Evolutionary conservation across 1,139 yeast species (phyloP).

Genomic region (Arxiozyma slooffiae): DNA sequence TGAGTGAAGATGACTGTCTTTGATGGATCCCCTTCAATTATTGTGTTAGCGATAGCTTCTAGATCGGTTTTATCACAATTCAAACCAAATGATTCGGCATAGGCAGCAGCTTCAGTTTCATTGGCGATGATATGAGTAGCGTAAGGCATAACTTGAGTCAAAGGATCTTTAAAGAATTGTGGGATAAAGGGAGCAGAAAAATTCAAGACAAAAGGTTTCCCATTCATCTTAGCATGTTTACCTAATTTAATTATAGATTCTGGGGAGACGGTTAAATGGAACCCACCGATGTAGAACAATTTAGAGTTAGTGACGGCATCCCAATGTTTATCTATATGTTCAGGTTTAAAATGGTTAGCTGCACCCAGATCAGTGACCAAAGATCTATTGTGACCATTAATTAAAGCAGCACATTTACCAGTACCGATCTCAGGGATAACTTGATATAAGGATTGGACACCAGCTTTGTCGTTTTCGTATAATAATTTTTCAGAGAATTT

Average conservation of each 20-base stretch:
- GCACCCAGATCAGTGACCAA: constrained; percentile 94
- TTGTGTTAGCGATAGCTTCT: constrained; percentile 66
- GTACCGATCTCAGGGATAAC: constrained; percentile 69
- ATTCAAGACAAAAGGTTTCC: constrained; percentile 79
- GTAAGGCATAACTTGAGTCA: constrained; percentile 72
- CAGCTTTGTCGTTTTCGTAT: constrained; percentile 79
- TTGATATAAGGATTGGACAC: constrained; percentile 79
- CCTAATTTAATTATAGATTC: constrained; percentile 86
- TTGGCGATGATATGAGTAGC: constrained; percentile 89
- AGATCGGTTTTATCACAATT: constrained; percentile 48
- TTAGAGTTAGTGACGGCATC: constrained; percentile 68
- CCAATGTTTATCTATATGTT: constrained; percentile 87
- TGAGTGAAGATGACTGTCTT: constrained; percentile 90
- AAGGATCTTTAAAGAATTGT: constrained; percentile 86
- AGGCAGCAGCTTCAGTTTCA: constrained; percentile 94
- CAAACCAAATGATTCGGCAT: constrained; percentile 73
- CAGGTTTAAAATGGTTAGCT: constrained; percentile 90
- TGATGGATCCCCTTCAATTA: constrained; percentile 56
- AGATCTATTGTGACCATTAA: constrained; percentile 81
- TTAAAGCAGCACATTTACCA: constrained; percentile 96
- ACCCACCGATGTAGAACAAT: constrained; percentile 89
- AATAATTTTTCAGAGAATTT: constrained; percentile 70
- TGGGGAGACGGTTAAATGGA: constrained; percentile 95
- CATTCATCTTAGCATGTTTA: constrained; percentile 77
- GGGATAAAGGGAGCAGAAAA: constrained; percentile 95